phyloP scores from a whole-genome alignment of 352 stramenopile species.

The Pythium phragmitis region DNA sequence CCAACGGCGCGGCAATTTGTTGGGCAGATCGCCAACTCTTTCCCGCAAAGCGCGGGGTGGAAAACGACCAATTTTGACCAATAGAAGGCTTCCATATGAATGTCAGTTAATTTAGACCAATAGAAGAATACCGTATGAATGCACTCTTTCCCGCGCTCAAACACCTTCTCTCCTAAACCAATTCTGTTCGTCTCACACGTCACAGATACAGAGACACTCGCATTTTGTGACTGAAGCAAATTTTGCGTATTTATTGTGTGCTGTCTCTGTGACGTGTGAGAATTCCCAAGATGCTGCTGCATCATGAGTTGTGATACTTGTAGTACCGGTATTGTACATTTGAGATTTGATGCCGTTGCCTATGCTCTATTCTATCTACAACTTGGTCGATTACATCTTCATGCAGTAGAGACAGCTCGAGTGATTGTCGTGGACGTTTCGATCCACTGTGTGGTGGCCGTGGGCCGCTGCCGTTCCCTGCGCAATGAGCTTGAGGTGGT shows the following conservation, averaged over 20 bases:
- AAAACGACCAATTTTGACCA: constrained; percentile 9
- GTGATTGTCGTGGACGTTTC: constrained; percentile 9
- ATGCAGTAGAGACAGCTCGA: constrained; percentile 35
- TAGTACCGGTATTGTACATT: background rate
- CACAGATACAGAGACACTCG: background rate
- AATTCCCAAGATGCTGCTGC: background rate
- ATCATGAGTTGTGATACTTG: too few relatives aligned
- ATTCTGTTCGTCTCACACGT: background rate
- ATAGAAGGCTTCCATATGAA: background rate
- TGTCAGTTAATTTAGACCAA: too few relatives aligned
- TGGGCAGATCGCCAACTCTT: constrained; percentile 18
- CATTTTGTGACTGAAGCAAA: background rate
- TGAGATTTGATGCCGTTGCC: constrained; percentile 6
- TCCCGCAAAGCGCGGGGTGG: constrained; percentile 16
- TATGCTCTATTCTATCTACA: constrained; percentile 14
- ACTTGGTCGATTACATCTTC: constrained; percentile 20
- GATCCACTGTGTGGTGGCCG: constrained; percentile 5
- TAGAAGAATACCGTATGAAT: background rate
- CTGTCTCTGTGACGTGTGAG: background rate
- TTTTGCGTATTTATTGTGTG: background rate
- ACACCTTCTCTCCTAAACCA: background rate
- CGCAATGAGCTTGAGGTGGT: constrained; percentile 56
- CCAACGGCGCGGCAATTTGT: constrained; percentile 4
- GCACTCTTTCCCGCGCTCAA: constrained; percentile 11
- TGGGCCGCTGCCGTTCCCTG: constrained; percentile 16